These are phyloP conservation scores for Symbiodinium pilosum DNA, from an alignment of 73 alveolate genomes.

Conservation along the genomic window DNA sequence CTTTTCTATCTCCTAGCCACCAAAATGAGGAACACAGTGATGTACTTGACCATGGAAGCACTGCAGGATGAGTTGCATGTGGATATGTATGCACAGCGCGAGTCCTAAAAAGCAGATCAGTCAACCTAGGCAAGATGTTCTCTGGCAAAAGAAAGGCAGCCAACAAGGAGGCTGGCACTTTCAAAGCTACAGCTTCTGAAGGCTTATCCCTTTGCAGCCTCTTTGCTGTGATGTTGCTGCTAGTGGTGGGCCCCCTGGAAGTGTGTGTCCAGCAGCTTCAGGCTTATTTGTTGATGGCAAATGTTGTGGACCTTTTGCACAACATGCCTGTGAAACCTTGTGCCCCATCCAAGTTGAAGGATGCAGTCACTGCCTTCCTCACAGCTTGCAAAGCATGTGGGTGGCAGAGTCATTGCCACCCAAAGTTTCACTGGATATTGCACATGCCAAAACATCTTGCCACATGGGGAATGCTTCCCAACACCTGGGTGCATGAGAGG, in stretches of 20 bases:
- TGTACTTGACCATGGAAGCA: too few species aligned
- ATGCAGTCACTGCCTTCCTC: background rate
- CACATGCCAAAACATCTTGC: background rate
- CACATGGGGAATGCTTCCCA: background rate
- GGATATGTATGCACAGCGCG: background rate
- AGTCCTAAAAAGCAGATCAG: background rate
- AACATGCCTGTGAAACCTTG: background rate
- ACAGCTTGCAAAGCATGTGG: background rate
- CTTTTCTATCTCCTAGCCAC: too few species aligned
- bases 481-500: background rate
- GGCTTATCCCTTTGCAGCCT: background rate
- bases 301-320: background rate
- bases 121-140: background rate
- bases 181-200: slow-evolving; percentile 16
- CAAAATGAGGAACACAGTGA: too few species aligned
- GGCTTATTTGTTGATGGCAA: background rate
- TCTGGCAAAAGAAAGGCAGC: background rate
- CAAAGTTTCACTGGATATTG: background rate
- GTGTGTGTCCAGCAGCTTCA: background rate
- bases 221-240: background rate
- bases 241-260: background rate
- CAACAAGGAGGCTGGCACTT: background rate
- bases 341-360: background rate
- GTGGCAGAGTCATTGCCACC: background rate
- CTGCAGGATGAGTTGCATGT: too few species aligned